phyloP scores from a whole-genome alignment of 805 yeast genomes.

The Starmerella cellae region DNA sequence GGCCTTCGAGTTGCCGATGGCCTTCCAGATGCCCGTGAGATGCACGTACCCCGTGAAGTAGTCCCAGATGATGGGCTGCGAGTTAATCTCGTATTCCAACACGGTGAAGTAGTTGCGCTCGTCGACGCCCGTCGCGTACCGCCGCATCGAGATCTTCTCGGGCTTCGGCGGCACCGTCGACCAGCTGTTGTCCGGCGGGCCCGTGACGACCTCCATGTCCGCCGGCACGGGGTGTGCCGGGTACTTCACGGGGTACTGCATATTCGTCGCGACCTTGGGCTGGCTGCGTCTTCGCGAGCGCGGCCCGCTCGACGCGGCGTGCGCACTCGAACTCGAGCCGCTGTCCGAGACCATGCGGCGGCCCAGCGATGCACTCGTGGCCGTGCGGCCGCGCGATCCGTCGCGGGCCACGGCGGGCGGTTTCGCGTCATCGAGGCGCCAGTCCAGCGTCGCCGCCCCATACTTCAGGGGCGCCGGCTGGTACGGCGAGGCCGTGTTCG shows the following conservation, averaged over 20 bases:
- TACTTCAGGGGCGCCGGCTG: no score
- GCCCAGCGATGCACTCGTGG: no score
- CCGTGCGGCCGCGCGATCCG: no score
- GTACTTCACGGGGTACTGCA: constrained; percentile 21
- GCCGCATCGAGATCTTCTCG: constrained; percentile 15
- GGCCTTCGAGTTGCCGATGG: constrained; percentile 54
- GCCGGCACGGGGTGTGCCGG: constrained; percentile 23
- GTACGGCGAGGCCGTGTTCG: no score
- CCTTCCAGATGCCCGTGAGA: constrained; percentile 79
- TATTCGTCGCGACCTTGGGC: constrained; percentile 1
- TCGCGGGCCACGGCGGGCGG: no score
- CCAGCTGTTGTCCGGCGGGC: constrained; percentile 10
- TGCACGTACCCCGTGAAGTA: constrained; percentile 74
- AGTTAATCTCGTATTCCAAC: constrained; percentile 54
- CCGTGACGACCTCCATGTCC: constrained; percentile 10
- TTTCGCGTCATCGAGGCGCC: no score
- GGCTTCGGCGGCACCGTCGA: constrained; percentile 12
- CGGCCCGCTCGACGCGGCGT: neutral
- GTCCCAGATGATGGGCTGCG: constrained; percentile 76
- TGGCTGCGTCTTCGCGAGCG: constrained; percentile 3
- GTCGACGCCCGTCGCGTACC: constrained; percentile 61
- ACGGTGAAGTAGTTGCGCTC: constrained; percentile 59
- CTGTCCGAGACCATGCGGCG: no score
- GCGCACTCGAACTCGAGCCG: neutral
- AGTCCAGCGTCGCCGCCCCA: no score